Conservation (phyloP, 352 stramenopile genomes). For the Detonula confervacea region DNA sequence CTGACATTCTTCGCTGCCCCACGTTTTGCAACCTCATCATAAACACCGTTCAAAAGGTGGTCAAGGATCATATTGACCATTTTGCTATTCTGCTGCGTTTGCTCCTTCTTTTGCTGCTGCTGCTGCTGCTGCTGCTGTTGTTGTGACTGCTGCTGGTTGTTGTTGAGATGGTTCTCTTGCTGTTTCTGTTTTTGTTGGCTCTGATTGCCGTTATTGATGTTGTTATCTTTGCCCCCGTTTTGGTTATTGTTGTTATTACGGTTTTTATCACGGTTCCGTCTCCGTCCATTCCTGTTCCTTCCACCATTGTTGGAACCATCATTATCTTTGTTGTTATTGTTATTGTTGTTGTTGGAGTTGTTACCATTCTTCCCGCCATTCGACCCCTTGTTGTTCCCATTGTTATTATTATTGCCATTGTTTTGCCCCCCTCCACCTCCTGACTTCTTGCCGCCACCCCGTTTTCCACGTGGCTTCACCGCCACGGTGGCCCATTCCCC, state of each 20-base stretch:
- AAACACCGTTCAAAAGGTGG: conserved; percentile 45
- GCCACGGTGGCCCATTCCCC: conserved; percentile 45
- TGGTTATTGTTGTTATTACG: conserved; percentile 26
- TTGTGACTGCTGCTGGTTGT: neutral
- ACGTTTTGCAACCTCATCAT: conserved; percentile 26
- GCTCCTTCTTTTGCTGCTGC: conserved; percentile 7
- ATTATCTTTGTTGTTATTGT: conserved; percentile 5
- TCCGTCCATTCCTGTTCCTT: conserved; percentile 11
- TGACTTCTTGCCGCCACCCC: conserved; percentile 23
- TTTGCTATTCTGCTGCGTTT: conserved; percentile 29
- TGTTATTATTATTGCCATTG: conserved; percentile 24
- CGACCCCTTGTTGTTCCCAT: neutral
- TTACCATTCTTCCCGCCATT: conserved; percentile 10
- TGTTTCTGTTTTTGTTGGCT: neutral
- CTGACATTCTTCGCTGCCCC: too few species aligned
- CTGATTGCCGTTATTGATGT: neutral
- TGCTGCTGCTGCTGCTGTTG: neutral
- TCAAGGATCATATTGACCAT: conserved; percentile 41
- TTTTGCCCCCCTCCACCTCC: conserved; percentile 3
- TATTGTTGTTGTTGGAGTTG: conserved; percentile 16
- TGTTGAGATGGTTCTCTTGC: neutral
- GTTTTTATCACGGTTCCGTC: conserved; percentile 12
- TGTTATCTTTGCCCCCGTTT: neutral
- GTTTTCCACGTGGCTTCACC: conserved; percentile 33
- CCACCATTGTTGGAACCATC: conserved; percentile 16